Percentiles rank a stretch among this genome's conserved stretches.
Evolutionary conservation across 106 monocot species (phyloP).

Genomic region (Acorus calamus): DNA sequence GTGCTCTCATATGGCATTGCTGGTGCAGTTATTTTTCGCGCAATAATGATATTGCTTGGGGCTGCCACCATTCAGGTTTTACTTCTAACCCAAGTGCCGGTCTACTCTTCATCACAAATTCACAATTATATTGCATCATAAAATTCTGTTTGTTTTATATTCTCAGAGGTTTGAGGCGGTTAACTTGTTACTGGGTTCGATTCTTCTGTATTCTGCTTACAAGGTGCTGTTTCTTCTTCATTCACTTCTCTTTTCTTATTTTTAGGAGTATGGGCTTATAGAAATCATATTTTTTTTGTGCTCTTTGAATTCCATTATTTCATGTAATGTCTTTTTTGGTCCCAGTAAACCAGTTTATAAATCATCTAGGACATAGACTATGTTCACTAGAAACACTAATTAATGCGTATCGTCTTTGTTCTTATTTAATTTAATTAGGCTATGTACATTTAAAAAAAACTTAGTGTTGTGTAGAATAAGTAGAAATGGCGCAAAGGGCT

Average conservation of each 20-base stretch:
- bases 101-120: constrained; percentile 1
- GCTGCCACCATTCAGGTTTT: constrained; percentile 79
- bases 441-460: no score
- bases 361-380: no score
- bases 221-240: constrained; percentile 43
- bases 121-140: neutral
- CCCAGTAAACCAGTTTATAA: no score
- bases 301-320: no score
- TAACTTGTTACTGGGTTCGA: constrained; percentile 69
- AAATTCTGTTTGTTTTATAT: constrained; percentile 8
- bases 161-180: constrained; percentile 86
- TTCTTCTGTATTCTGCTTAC: constrained; percentile 87
- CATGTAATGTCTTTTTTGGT: no score
- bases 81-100: neutral
- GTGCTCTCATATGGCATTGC: constrained; percentile 97
- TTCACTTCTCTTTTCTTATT: neutral
- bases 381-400: no score
- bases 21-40: constrained; percentile 93
- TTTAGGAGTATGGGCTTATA: no score
- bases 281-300: no score
- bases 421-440: no score
- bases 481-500: no score
- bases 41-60: constrained; percentile 83
- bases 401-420: no score
- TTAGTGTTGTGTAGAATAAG: no score